Evolutionary conservation across 768 basidiomycete genomes (phyloP).

Genomic region (Gymnopilus dilepis): DNA sequence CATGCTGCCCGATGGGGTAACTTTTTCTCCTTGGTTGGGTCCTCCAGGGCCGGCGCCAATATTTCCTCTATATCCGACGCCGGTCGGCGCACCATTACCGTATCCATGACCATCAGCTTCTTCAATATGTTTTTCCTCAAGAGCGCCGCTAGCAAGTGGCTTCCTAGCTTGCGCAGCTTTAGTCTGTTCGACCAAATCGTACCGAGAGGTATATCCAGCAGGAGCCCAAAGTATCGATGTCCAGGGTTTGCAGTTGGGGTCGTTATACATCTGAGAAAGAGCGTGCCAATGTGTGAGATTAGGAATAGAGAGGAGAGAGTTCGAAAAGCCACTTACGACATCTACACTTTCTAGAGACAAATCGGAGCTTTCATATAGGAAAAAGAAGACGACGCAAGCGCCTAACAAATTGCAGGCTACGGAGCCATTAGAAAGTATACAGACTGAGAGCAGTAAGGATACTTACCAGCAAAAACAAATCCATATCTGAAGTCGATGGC

Average conservation of each 20-base stretch:
- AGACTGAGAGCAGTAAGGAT: neutral
- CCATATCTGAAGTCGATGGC: slow-evolving; percentile 68
- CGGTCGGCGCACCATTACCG: neutral
- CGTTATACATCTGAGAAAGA: slow-evolving; percentile 60
- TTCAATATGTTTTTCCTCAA: slow-evolving; percentile 33
- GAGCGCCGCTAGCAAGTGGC: slow-evolving; percentile 24
- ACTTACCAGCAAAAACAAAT: slow-evolving; percentile 68
- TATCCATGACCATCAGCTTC: neutral
- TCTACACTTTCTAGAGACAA: slow-evolving; percentile 72
- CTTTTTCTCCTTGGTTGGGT: neutral
- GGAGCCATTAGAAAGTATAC: neutral
- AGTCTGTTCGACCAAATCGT: slow-evolving; percentile 49
- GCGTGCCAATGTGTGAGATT: too few relatives aligned
- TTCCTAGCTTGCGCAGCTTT: slow-evolving; percentile 43
- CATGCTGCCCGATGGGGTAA: neutral
- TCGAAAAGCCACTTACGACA: slow-evolving; percentile 39
- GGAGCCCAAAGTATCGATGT: slow-evolving; percentile 65
- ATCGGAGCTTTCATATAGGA: slow-evolving; percentile 76
- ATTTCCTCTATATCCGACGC: neutral
- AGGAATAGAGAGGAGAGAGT: too few relatives aligned
- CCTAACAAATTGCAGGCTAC: slow-evolving; percentile 62
- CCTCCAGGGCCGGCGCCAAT: slow-evolving; percentile 1
- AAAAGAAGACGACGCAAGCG: slow-evolving; percentile 67
- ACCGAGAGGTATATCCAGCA: slow-evolving; percentile 52
- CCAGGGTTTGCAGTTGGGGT: slow-evolving; percentile 71